Evolutionary conservation across 1,284 basidiomycete genomes (phyloP).

Genomic region (Ustilago shanxiensis): DNA sequence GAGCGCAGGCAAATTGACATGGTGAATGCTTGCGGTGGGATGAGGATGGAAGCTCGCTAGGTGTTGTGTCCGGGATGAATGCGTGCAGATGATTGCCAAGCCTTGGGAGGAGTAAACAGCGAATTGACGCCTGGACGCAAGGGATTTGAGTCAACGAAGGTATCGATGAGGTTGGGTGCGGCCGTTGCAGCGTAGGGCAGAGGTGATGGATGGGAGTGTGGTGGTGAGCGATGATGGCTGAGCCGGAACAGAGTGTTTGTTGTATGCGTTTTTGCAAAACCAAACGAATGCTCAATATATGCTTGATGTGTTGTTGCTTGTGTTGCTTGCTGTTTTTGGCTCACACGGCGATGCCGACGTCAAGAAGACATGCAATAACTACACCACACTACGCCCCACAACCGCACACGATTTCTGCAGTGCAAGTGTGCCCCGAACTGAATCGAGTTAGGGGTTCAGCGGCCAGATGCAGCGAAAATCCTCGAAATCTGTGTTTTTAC

Average conservation of each 20-base stretch:
- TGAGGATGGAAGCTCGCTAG: background rate
- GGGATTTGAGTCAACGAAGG: background rate
- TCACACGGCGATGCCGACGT: background rate
- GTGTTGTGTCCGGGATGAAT: background rate
- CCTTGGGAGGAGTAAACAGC: background rate
- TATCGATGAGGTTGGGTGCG: background rate
- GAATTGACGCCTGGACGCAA: background rate
- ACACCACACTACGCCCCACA: too few relatives aligned
- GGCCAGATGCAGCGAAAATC: slow-evolving; percentile 1
- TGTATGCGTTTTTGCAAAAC: background rate
- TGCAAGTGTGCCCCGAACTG: too few relatives aligned
- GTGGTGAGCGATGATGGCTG: background rate
- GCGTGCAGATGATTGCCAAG: background rate
- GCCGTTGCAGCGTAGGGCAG: too few relatives aligned
- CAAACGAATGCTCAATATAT: background rate
- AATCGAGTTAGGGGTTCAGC: slow-evolving; percentile 1
- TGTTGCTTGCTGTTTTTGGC: too few relatives aligned
- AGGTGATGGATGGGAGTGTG: background rate
- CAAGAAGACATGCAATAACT: too few relatives aligned
- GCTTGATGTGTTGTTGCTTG: too few relatives aligned
- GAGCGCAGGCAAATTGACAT: slow-evolving; percentile 4
- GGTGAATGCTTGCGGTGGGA: background rate
- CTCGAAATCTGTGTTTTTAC: background rate
- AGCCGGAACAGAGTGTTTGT: background rate
- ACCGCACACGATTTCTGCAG: too few relatives aligned